Conservation (phyloP, 2,329 filamentous ascomycete genomes). For the Aspergillus pseudoviridinutans region DNA sequence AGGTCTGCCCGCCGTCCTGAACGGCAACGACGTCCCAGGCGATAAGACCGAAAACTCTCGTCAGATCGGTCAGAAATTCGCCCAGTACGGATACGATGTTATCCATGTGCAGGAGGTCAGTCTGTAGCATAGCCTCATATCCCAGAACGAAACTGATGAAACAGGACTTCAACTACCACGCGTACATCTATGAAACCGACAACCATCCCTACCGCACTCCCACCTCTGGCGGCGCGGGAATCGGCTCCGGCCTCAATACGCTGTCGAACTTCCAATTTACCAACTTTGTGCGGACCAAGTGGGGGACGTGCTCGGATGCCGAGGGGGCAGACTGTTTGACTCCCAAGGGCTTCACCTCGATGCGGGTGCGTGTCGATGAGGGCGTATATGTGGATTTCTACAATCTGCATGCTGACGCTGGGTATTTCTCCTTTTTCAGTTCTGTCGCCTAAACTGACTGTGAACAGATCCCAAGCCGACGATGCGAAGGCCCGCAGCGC, state of each 20-base stretch:
- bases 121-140: too few species aligned
- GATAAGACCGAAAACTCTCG: conserved; percentile 58
- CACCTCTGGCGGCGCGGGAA: conserved; percentile 60
- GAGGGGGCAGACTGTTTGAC: conserved; percentile 60
- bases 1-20: conserved; percentile 52
- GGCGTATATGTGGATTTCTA: conserved; percentile 60
- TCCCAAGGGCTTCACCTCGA: conserved; percentile 66
- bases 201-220: conserved; percentile 53
- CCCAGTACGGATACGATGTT: conserved; percentile 56
- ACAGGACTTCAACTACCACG: conserved; percentile 65
- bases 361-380: conserved; percentile 53
- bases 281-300: conserved; percentile 55
- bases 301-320: conserved; percentile 49
- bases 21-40: conserved; percentile 58
- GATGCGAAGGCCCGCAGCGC: conserved; percentile 55
- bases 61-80: conserved; percentile 55
- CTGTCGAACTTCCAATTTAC: conserved; percentile 57
- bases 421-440: conserved; percentile 27
- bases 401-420: conserved; percentile 65
- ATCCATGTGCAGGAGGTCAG: conserved; percentile 61
- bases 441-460: not conserved
- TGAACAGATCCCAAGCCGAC: conserved; percentile 39
- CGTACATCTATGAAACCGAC: conserved; percentile 56
- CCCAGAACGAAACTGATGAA: too few species aligned
- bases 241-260: conserved; percentile 63